Evolutionary conservation across 306 rosid species (phyloP), one percentile per base, ranked within the genome.

Genomic region (Neltuma alba): DNA sequence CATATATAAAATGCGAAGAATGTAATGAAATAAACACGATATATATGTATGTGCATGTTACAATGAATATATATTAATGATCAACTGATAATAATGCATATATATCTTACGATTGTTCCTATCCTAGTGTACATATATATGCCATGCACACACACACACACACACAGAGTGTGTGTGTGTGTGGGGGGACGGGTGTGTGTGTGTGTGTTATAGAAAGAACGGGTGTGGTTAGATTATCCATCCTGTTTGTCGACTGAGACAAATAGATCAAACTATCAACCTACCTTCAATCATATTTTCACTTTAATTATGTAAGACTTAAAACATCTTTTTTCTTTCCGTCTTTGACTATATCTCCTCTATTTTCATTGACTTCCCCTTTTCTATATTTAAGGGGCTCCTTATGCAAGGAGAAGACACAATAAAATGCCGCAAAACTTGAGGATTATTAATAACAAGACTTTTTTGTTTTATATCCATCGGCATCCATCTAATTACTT

Each of bases 331-430:
- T 2, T 38, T 8, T 9, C 31, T 28, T 27, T 74, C 47, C 55
- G 12, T 62, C 38, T 50, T 63, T 63, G 70, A 33, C 70, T 34
- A 63, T 63, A 63, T 34, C 18, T 33, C 71, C 21, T 67, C 18
- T 1, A 67, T 12, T 12, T 16, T 40, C 72, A 21, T 40, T 40
- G 34, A 10, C 31, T 67, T 38, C 4, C 14, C 25, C 47, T 37
- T 66, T 30, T 15, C 37, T 62, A 31, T 58, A 12, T 25, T 12
- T 12, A 58, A 33, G 25, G 68, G 13, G 21, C 21, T 45, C 20
- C 21, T 61, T 16, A 44, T 12, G 6, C 72, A 12, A 67, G 20
- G 72, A 67, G 10, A 66, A 67, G n/a, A 16, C 41, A 41, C 27
- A 80, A 54, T 5, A 74, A 52, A 47, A 11, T 60, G 8, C 8